A percentile compares a stretch with the other conserved stretches of the same genome.
Evolutionary conservation across 768 basidiomycete genomes (phyloP).

Genomic region (Amanita brunnescens): DNA sequence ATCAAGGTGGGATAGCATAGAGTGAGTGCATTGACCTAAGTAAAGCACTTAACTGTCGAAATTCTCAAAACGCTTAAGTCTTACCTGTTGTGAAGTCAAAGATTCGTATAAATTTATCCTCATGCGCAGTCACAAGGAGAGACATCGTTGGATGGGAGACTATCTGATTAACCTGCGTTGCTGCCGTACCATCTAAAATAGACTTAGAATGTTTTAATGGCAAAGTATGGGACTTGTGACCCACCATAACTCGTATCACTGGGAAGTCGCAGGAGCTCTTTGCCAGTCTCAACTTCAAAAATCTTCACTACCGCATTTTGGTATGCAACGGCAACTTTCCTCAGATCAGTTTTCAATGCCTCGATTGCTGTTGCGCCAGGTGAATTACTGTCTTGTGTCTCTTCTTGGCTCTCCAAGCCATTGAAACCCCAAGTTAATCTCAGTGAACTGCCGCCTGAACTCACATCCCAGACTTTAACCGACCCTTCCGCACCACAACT

Average conservation of each 20-base stretch:
- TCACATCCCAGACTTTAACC: conserved; percentile 92
- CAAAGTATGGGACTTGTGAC: conserved; percentile 12
- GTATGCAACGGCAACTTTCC: conserved; percentile 86
- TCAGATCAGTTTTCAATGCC: conserved; percentile 73
- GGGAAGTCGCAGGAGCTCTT: conserved; percentile 55
- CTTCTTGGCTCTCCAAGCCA: conserved; percentile 48
- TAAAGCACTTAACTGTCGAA: neutral
- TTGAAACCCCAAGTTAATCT: conserved; percentile 75
- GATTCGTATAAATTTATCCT: conserved; percentile 88
- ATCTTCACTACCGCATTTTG: conserved; percentile 85
- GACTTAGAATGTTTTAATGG: neutral
- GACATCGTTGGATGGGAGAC: conserved; percentile 88
- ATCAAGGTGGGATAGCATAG: conserved; percentile 86
- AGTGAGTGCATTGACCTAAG: conserved; percentile 77
- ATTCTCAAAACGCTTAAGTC: conserved; percentile 14
- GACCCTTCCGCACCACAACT: conserved; percentile 87
- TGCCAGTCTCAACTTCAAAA: conserved; percentile 85
- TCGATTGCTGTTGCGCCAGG: conserved; percentile 80
- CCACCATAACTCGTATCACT: conserved; percentile 53
- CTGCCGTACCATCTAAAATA: conserved; percentile 56
- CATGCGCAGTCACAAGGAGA: conserved; percentile 82
- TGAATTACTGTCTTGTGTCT: conserved; percentile 41
- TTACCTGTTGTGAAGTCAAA: conserved; percentile 79
- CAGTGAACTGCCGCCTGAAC: conserved; percentile 56
- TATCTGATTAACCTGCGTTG: conserved; percentile 79